Conservation (phyloP, 2,329 filamentous ascomycete genomes). For the Xylariaceae sp. region DNA sequence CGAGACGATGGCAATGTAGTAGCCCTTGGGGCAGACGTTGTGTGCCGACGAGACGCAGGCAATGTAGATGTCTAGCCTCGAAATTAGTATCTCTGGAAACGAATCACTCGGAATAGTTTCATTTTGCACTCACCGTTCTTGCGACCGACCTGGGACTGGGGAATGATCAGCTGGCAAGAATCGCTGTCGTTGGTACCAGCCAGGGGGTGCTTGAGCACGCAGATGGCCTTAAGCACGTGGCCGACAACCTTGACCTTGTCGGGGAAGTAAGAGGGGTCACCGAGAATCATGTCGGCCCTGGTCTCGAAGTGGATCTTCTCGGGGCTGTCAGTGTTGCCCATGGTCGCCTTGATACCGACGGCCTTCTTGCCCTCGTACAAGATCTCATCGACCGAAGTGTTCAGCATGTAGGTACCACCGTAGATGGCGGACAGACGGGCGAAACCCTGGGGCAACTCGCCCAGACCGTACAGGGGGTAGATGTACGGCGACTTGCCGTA, state of each 20-base stretch:
- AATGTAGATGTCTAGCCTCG: constrained; percentile 65
- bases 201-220: constrained; percentile 92
- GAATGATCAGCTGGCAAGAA: constrained; percentile 92
- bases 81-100: constrained; percentile 11
- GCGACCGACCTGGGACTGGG: constrained; percentile 92
- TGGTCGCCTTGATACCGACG: constrained; percentile 94
- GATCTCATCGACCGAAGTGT: constrained; percentile 88
- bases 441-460: constrained; percentile 95
- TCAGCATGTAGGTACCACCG: constrained; percentile 98
- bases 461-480: constrained; percentile 95
- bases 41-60: constrained; percentile 92
- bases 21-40: constrained; percentile 97
- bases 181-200: constrained; percentile 84
- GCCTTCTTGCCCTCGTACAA: constrained; percentile 80
- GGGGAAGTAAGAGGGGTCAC: constrained; percentile 95
- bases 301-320: constrained; percentile 88
- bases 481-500: constrained; percentile 99
- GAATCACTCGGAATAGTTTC: neutral
- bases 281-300: constrained; percentile 92
- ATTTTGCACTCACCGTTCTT: constrained; percentile 69
- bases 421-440: constrained; percentile 97
- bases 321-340: constrained; percentile 68
- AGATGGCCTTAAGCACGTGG: constrained; percentile 92
- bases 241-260: constrained; percentile 81
- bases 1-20: constrained; percentile 97